A percentile compares a stretch with the other conserved stretches of the same genome.
Conservation (phyloP, 2,329 filamentous ascomycete genomes). For the Aspergillus sp. region DNA sequence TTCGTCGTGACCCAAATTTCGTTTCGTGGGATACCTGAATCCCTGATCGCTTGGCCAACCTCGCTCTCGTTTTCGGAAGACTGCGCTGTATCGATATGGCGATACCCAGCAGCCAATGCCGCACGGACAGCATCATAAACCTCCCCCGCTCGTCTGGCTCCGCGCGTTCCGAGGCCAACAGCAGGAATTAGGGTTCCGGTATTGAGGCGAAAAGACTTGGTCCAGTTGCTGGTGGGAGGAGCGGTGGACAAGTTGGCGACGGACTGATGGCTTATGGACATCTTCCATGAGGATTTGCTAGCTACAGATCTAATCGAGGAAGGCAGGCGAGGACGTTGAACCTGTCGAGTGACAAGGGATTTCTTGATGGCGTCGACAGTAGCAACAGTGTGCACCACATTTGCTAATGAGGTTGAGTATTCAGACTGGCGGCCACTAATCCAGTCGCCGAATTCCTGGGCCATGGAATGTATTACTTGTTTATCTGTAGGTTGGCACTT, state of each 20-base stretch:
- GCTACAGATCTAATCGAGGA: too few species aligned
- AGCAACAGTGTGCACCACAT: background rate
- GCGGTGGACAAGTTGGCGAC: background rate
- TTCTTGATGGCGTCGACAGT: background rate
- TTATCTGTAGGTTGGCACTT: too few species aligned
- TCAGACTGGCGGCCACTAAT: background rate
- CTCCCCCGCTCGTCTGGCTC: background rate
- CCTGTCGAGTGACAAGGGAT: background rate
- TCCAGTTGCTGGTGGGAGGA: too few species aligned
- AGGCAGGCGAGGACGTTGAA: background rate
- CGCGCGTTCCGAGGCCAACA: background rate
- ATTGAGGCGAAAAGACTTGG: background rate
- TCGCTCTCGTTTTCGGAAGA: background rate
- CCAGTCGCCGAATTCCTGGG: background rate
- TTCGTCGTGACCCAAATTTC: conserved; percentile 6
- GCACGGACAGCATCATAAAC: background rate
- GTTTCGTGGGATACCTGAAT: background rate
- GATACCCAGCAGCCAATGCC: background rate
- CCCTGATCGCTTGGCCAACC: background rate
- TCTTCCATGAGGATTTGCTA: too few species aligned
- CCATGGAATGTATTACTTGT: background rate
- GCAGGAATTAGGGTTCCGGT: background rate
- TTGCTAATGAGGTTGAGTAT: background rate
- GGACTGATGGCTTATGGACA: background rate
- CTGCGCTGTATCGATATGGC: conserved; percentile 2